phyloP scores from a whole-genome alignment of 2,329 filamentous ascomycete species.

The Botryosphaeria agaves region DNA sequence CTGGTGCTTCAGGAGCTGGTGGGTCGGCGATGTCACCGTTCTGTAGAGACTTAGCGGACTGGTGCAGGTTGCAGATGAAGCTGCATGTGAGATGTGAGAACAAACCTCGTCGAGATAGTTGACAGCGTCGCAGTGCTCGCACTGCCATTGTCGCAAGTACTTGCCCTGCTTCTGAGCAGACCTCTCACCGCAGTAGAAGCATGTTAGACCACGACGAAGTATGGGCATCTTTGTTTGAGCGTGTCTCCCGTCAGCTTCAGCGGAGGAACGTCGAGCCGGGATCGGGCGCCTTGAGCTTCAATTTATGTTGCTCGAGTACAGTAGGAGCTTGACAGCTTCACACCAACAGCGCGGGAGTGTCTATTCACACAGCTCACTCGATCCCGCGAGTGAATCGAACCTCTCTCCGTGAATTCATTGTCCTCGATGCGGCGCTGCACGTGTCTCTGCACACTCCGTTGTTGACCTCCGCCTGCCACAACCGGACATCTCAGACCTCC shows the following conservation, averaged over 20 bases:
- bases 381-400: no score
- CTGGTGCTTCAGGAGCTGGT: conserved; percentile 42
- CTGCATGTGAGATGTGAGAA: conserved; percentile 3
- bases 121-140: conserved; percentile 62
- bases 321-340: no score
- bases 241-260: no score
- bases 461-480: not conserved
- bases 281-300: no score
- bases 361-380: no score
- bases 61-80: conserved; percentile 1
- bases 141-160: conserved; percentile 48
- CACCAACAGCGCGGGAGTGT: no score
- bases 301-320: no score
- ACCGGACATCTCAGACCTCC: not conserved
- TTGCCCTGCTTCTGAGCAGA: conserved; percentile 43
- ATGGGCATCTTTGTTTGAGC: not conserved
- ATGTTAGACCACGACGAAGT: conserved; percentile 17
- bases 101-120: conserved; percentile 79
- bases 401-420: no score
- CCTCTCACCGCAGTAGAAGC: conserved; percentile 70
- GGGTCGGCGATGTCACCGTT: conserved; percentile 83
- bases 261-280: no score
- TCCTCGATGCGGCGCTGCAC: no score
- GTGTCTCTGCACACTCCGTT: no score
- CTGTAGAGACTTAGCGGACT: conserved; percentile 25